Percentiles rank a stretch among this genome's conserved stretches.
Evolutionary conservation across 2,329 filamentous ascomycete species (phyloP).

Genomic region (Ramularia collo-cygni): DNA sequence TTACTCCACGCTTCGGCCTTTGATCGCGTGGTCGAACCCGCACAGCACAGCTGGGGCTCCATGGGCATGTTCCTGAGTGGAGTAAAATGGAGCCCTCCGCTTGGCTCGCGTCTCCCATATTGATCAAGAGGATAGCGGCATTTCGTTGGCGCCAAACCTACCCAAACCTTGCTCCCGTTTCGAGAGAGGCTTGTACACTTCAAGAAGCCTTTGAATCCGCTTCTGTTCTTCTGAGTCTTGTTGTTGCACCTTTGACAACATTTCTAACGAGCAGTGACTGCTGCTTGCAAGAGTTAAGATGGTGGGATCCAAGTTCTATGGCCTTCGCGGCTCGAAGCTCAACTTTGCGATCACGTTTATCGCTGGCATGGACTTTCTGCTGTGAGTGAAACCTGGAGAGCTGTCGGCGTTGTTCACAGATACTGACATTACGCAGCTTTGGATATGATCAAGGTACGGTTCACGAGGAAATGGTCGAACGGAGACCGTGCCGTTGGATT

Average conservation of each 20-base stretch:
- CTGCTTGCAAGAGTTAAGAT: slow-evolving; percentile 1
- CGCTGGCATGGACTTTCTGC: slow-evolving; percentile 36
- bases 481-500: slow-evolving; percentile 16
- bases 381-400: slow-evolving; percentile 3
- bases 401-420: no score
- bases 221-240: slow-evolving; percentile 1
- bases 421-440: slow-evolving; percentile 1
- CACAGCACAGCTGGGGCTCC: no score
- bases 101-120: slow-evolving; percentile 3
- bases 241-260: background rate
- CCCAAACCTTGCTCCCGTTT: background rate
- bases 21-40: no score
- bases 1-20: background rate
- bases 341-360: slow-evolving; percentile 38
- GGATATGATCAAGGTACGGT: slow-evolving; percentile 7
- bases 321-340: slow-evolving; percentile 36
- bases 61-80: background rate
- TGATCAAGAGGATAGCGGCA: slow-evolving; percentile 7
- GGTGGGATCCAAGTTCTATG: slow-evolving; percentile 26
- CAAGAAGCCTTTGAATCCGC: slow-evolving; percentile 1
- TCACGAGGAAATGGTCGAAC: background rate
- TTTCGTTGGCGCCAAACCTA: slow-evolving; percentile 5
- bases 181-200: background rate
- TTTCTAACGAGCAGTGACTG: background rate
- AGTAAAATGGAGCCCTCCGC: slow-evolving; percentile 5